phyloP scores from a whole-genome alignment of 2,329 filamentous ascomycete species.

The Xylariaceae sp. region DNA sequence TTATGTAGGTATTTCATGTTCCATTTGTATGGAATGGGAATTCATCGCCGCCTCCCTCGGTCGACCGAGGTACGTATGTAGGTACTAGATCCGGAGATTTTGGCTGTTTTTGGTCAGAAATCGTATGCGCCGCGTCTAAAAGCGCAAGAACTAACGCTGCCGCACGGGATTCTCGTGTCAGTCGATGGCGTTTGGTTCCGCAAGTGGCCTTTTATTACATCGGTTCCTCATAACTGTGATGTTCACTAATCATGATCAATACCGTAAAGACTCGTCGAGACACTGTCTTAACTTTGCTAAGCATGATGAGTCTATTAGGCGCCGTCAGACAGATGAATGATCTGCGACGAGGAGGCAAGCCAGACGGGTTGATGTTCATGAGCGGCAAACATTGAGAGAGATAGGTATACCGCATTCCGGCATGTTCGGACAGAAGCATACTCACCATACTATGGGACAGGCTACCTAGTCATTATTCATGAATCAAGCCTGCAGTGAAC shows the following conservation, averaged over 20 bases:
- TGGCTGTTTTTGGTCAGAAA: too few species aligned
- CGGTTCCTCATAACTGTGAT: neutral
- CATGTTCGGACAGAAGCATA: neutral
- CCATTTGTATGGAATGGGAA: neutral
- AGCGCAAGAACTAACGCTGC: too few species aligned
- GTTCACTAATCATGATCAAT: neutral
- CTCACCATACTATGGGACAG: neutral
- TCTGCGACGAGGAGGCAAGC: neutral
- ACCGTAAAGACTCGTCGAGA: neutral
- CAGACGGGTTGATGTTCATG: neutral
- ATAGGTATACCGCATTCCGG: neutral
- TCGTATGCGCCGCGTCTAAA: too few species aligned
- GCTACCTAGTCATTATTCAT: neutral
- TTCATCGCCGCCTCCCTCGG: neutral
- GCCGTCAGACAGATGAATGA: neutral
- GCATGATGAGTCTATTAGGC: neutral
- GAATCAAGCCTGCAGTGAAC: neutral
- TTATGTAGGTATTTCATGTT: neutral
- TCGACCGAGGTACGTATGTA: neutral
- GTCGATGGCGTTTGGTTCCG: too few species aligned
- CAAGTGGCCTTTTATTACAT: too few species aligned
- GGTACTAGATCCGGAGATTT: too few species aligned
- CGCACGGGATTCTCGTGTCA: too few species aligned
- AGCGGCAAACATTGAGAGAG: neutral
- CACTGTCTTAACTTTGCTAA: constrained; percentile 3